Conservation (phyloP, 306 rosid genomes). For the Dryas drummondii region DNA sequence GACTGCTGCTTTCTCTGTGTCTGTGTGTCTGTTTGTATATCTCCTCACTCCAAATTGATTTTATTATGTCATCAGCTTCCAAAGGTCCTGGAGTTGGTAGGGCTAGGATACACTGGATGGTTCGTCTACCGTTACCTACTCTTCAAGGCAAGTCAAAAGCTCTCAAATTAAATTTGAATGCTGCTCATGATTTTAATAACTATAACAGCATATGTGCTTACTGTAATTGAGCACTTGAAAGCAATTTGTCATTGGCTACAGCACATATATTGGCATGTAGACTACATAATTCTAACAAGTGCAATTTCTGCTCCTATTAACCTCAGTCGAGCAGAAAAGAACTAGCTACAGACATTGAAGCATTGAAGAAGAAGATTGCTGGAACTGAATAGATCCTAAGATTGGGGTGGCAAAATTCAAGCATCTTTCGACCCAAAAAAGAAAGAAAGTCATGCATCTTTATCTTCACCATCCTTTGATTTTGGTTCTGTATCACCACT, state of each 20-base stretch:
- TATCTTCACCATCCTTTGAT: constrained; percentile 33
- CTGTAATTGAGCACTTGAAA: background rate
- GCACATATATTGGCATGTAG: background rate
- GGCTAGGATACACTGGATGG: constrained; percentile 99
- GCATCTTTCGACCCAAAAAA: background rate
- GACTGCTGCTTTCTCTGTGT: too few relatives aligned
- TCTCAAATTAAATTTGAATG: background rate
- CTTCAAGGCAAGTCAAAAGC: constrained; percentile 62
- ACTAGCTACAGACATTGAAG: constrained; percentile 76
- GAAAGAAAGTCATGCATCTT: constrained; percentile 17
- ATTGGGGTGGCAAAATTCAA: constrained; percentile 18
- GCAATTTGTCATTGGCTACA: background rate
- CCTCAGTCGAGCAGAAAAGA: constrained; percentile 93
- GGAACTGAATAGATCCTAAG: constrained; percentile 65
- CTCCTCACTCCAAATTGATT: constrained; percentile 13
- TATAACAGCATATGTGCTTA: background rate
- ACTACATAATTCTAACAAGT: constrained; percentile 9
- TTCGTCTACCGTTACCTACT: constrained; percentile 98
- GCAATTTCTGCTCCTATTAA: constrained; percentile 9
- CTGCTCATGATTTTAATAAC: background rate
- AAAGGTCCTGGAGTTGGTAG: constrained; percentile 92
- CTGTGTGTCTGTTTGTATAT: background rate
- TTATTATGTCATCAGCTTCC: constrained; percentile 66
- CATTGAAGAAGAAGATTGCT: constrained; percentile 88
- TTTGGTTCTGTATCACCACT: constrained; percentile 37